Evolutionary conservation across 805 yeast species (phyloP), one percentile per base, ranked within the genome.

Genomic region (Candida multigemmis): DNA sequence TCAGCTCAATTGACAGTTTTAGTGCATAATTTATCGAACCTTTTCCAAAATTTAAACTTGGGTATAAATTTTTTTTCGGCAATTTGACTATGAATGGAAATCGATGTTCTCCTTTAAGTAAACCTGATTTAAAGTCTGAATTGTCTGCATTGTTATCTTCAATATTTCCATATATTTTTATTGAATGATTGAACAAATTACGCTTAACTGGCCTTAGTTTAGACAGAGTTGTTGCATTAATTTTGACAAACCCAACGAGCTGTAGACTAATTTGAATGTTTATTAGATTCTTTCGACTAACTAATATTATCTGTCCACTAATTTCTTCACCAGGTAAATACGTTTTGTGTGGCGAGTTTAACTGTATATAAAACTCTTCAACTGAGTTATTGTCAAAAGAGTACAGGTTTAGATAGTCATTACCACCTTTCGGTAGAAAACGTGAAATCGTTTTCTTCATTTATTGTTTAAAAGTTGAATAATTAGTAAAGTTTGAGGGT

Each of bases 1-100:
- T 23, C 25, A 40, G 46, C 4, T 48, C 48, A 14, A 61, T 48
- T 3, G 74, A 58, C 7, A 78, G 77, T 25, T 71, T 67, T 23
- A 86, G 55, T 17, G 56, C 52, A 48, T 86, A 86, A 3, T 68
- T 50, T 10, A 86, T 82, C 12, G 83, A 70, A n/a, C 96, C 96
- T 41, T 76, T 74, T 39, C 87, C 95, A 41, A 86, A 86, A 37
- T 75, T 77, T 14, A 86, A 68, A 26, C 85, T 74, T 13, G 91
- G 80, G 49, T 65, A 77, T 3, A 83, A 67, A 37, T 80, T 70
- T 36, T 71, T 74, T 38, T 66, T 68, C 1, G 96, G 95, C n/a
- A 86, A 62, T 39, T 73, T 77, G 22, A 86, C 81, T 25, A 79
- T 71, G 45, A 86, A 87, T 12, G 94, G 94, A 46, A 87, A 86